Base-by-base conservation (phyloP, 2,329 filamentous ascomycete genomes). In the Xylariaceae sp. region DNA sequence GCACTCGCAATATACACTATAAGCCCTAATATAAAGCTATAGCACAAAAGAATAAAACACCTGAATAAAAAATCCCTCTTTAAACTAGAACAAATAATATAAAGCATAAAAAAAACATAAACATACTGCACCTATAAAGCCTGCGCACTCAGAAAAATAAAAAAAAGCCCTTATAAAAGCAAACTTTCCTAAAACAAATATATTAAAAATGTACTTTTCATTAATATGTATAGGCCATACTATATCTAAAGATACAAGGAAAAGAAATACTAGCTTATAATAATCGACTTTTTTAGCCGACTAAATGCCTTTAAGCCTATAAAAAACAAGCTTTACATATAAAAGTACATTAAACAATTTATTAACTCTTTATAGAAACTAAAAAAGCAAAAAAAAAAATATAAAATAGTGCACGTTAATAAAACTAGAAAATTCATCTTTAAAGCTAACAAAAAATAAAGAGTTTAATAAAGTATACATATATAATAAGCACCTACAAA, bases 381-480 rank as follows among this genome's bases (percentile, higher is more conserved):
- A n/a, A n/a, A n/a, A n/a, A n/a, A n/a, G n/a, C n/a, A n/a, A n/a
- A n/a, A n/a, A n/a, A n/a, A n/a, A n/a, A n/a, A n/a, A n/a, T n/a
- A n/a, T n/a, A n/a, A n/a, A n/a, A n/a, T n/a, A n/a, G n/a, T n/a
- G n/a, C n/a, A n/a, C n/a, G n/a, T n/a, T n/a, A n/a, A n/a, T n/a
- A n/a, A n/a, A n/a, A n/a, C n/a, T n/a, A n/a, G n/a, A n/a, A n/a
- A n/a, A n/a, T n/a, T n/a, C n/a, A n/a, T n/a, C n/a, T n/a, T n/a
- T n/a, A n/a, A n/a, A n/a, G n/a, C n/a, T n/a, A n/a, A n/a, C n/a
- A n/a, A n/a, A n/a, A n/a, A n/a, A n/a, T 50, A 50, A 40, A 36
- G 19, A 11, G 23, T 51, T 40, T 43, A 51, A 51, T 51, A 51
- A 39, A 21, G 40, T 31, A 24, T n/a, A n/a, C n/a, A 49, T 49